Base-by-base conservation (phyloP, 2,329 filamentous ascomycete species). In the Apiospora phragmitis region DNA sequence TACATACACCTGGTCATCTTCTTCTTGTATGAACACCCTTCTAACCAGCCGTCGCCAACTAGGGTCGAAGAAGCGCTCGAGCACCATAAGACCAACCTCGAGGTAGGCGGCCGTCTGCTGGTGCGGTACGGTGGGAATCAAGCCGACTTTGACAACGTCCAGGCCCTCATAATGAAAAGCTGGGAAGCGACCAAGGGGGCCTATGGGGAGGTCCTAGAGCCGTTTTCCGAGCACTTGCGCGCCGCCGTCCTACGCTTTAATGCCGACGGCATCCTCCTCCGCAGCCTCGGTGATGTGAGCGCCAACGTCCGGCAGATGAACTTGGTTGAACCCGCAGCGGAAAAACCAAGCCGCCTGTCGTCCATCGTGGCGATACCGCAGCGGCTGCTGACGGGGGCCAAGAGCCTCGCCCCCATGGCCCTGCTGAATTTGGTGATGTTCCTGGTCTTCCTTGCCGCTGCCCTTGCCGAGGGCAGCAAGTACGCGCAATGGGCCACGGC, bases 391-490 rank as follows among this genome's bases (percentile, higher is more conserved):
- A 14, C 2, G 3, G 24, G 42, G n/a, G 41, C 14, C 14, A 67
- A 29, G 14, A 45, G 29, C 3, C 24, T 43, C 24, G 11, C 18
- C 26, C 38, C 26, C 35, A 4, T 65, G 32, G 24, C 16, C 38
- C 24, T 42, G 18, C 8, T 69, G 12, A 41, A 62, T n/a, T 2
- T 32, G 24, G 3, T 65, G 11, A 18, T 41, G 32, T 43, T 65
- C n/a, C 8, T 62, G 21, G 29, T 69, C 49, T 65, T 59, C 47
- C 11, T 45, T 6, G 68, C 51, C 12, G 68, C 68, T 4, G 35
- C 68, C 32, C 14, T 62, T n/a, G 68, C 68, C 38, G 68, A 69
- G 68, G 67, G 67, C 7, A n/a, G 32, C 35, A 59, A 62, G 51
- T 65, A 69, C 7, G 51, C 68, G 24, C 49, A 59, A n/a, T 69